Evolutionary conservation across 2,329 filamentous ascomycete species (phyloP), one percentile per base, ranked within the genome.

Genomic region (Alternaria panax): DNA sequence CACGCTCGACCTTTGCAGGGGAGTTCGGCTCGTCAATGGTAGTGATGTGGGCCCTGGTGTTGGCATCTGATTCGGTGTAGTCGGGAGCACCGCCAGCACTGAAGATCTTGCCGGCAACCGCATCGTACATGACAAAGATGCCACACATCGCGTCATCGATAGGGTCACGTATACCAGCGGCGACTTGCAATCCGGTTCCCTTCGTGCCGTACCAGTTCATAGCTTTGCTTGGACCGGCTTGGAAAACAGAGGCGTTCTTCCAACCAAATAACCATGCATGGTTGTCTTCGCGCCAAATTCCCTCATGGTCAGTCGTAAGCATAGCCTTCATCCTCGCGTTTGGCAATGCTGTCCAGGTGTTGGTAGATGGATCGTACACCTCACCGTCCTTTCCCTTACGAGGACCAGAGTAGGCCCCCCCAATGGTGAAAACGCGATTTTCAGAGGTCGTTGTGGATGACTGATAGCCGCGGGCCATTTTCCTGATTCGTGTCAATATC

Each of bases 171-270:
- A 57, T 66, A 27, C 69, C 69, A 18, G 69, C 69, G 25, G 68
- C 38, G 2, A 43, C 27, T 50, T 68, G 65, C 20, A 57, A 59
- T 24, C 69, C 69, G 4, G 59, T 64, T 7, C 63, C 68, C 24
- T 60, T 50, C 4, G 68, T 66, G n/a, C 62, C 68, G 34, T 69
- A 70, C 69, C 69, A 72, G 56, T 72, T 69, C 67, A 69, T 69
- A 9, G 63, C 64, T 52, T 61, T 68, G 25, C 60, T 65, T 20
- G 69, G 69, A 16, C 69, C 69, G 20, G 67, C 69, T 36, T 71
- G 69, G 59, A 71, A 71, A 9, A 71, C 57, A 2, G 61, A 64
- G 12, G 52, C 53, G 22, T 64, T 65, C 42, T 62, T 66, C 69
- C 69, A 71, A 18, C 57, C 62, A 22, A 71, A 69, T 5, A 70